Evolutionary conservation across 2,329 filamentous ascomycete species (phyloP).

Genomic region (Macroventuria anomochaeta): DNA sequence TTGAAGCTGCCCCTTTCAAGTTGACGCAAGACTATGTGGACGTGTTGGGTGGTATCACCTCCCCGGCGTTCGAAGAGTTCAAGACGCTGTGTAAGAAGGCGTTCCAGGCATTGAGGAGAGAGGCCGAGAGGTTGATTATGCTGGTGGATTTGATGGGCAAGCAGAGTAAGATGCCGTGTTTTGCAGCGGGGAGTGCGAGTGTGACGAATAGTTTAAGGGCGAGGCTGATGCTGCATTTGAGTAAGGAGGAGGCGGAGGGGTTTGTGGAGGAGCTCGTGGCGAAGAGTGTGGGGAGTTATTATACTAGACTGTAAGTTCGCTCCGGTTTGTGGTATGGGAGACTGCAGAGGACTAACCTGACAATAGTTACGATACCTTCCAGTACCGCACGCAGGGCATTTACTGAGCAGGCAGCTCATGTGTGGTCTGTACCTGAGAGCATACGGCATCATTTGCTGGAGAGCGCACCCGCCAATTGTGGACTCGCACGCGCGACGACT

Average conservation of each 20-base stretch:
- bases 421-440: too few relatives aligned
- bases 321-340: too few relatives aligned
- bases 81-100: conserved; percentile 82
- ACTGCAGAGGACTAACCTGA: neutral
- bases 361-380: conserved; percentile 79
- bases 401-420: too few relatives aligned
- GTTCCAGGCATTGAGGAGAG: conserved; percentile 79
- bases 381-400: conserved; percentile 87
- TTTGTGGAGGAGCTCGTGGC: conserved; percentile 83
- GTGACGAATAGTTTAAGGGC: conserved; percentile 73
- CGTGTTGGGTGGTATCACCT: conserved; percentile 75
- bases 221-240: conserved; percentile 81
- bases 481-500: neutral
- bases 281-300: conserved; percentile 86
- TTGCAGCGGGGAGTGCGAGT: conserved; percentile 73
- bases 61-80: conserved; percentile 74
- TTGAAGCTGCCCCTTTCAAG: conserved; percentile 87
- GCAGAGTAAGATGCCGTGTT: conserved; percentile 83
- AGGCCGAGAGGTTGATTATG: conserved; percentile 81
- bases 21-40: conserved; percentile 86
- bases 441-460: too few relatives aligned
- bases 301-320: conserved; percentile 77
- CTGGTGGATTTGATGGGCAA: conserved; percentile 84
- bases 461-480: too few relatives aligned
- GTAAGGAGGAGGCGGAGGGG: conserved; percentile 78